Conservation (phyloP, 139 green algal genomes). For the Asterochloris sp. region DNA sequence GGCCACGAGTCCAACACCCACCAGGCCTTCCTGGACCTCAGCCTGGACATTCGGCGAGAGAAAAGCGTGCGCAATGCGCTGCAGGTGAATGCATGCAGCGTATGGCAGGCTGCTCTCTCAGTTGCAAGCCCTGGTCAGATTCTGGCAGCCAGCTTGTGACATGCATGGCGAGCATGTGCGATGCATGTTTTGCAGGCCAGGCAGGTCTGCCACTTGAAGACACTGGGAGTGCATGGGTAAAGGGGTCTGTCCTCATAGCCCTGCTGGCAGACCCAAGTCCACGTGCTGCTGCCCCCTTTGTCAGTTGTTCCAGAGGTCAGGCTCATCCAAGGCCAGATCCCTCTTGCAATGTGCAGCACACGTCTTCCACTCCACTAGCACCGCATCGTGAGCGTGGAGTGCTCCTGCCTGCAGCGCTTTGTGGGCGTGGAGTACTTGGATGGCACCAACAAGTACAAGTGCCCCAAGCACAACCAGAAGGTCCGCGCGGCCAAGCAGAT, state of each 20-base stretch:
- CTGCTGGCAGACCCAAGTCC: too few relatives aligned
- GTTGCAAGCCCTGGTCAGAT: too few relatives aligned
- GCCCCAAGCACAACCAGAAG: slow-evolving; percentile 60
- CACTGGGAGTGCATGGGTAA: too few relatives aligned
- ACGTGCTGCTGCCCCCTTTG: too few relatives aligned
- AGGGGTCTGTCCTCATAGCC: too few relatives aligned
- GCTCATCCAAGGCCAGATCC: too few relatives aligned
- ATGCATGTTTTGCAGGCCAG: too few relatives aligned
- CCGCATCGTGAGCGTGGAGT: slow-evolving; percentile 30
- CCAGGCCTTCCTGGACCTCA: slow-evolving; percentile 92
- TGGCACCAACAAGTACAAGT: slow-evolving; percentile 87
- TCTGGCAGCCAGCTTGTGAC: too few relatives aligned
- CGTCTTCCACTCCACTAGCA: not conserved
- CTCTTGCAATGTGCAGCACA: too few relatives aligned
- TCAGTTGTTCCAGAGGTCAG: too few relatives aligned
- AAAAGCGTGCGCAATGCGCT: slow-evolving; percentile 46
- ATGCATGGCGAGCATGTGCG: too few relatives aligned
- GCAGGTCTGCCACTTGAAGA: too few relatives aligned
- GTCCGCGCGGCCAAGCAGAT: slow-evolving; percentile 80
- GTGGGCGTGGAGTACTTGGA: slow-evolving; percentile 62
- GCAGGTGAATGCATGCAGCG: not conserved
- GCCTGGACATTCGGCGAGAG: slow-evolving; percentile 79
- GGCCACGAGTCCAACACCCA: slow-evolving; percentile 76
- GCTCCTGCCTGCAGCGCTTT: slow-evolving; percentile 50
- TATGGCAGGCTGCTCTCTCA: not conserved